A percentile compares a stretch with the other conserved stretches of the same genome.
Conservation (phyloP, 2,329 filamentous ascomycete genomes). For the Talaromyces marneffei region DNA sequence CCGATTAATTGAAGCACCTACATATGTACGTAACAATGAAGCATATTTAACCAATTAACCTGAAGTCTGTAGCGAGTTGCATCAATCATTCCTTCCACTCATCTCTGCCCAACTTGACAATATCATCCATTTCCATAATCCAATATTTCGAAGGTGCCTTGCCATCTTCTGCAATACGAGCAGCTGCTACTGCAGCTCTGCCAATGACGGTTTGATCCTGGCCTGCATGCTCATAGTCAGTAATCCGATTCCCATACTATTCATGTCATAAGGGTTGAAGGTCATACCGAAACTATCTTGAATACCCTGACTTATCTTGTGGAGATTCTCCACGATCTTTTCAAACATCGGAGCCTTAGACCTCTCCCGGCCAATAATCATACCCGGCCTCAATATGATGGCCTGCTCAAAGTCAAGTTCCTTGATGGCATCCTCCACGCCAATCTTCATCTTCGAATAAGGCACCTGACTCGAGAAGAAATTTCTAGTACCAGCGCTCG, state of each 20-base stretch:
- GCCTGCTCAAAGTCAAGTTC: constrained; percentile 4
- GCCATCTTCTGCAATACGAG: constrained; percentile 1
- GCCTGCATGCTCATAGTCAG: background rate
- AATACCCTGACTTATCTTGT: background rate
- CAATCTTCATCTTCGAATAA: constrained; percentile 5
- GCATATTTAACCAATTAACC: background rate
- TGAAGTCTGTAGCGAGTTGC: background rate
- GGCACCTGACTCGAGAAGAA: background rate
- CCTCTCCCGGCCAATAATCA: constrained; percentile 3
- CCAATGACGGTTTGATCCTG: background rate
- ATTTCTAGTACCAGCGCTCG: background rate
- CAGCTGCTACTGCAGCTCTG: constrained; percentile 1
- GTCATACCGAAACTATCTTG: constrained; percentile 1
- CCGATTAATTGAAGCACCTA: background rate
- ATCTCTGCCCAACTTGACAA: constrained; percentile 1
- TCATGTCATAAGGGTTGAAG: background rate
- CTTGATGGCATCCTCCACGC: constrained; percentile 1
- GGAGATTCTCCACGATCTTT: background rate
- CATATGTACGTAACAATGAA: background rate
- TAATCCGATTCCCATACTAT: background rate
- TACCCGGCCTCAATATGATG: background rate
- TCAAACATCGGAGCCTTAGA: background rate
- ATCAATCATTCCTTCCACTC: background rate
- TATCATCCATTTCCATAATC: background rate
- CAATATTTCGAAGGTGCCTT: background rate